Conservation (phyloP, 768 basidiomycete genomes). For the Candolleomyces eurysporus region DNA sequence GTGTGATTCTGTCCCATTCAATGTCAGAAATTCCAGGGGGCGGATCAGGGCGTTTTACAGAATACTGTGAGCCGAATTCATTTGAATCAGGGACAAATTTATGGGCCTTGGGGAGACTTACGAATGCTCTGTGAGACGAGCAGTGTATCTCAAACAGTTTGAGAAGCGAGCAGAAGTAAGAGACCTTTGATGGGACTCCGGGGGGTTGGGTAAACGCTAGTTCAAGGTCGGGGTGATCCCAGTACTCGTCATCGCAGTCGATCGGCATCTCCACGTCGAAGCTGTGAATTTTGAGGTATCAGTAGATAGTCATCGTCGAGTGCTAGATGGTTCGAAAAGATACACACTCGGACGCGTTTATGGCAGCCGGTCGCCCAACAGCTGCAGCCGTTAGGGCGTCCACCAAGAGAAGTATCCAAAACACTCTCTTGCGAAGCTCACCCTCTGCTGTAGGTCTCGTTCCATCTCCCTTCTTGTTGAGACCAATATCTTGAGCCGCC, state of each 20-base stretch:
- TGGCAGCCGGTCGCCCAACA: slow-evolving; percentile 55
- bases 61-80: slow-evolving; percentile 38
- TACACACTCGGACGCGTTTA: slow-evolving; percentile 57
- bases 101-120: slow-evolving; percentile 22
- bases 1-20: slow-evolving; percentile 50
- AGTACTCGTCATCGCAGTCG: slow-evolving; percentile 69
- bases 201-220: slow-evolving; percentile 52
- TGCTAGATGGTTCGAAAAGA: slow-evolving; percentile 1
- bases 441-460: slow-evolving; percentile 40
- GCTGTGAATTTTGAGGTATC: slow-evolving; percentile 26
- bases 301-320: not conserved
- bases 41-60: slow-evolving; percentile 49
- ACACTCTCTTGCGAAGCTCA: slow-evolving; percentile 60
- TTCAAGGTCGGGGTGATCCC: slow-evolving; percentile 44
- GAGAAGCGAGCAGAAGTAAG: slow-evolving; percentile 45
- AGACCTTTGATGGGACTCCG: slow-evolving; percentile 41
- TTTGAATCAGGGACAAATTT: not conserved
- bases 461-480: slow-evolving; percentile 32
- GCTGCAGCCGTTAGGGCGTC: slow-evolving; percentile 26
- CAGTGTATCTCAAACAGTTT: slow-evolving; percentile 52
- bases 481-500: slow-evolving; percentile 58
- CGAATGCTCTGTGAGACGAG: slow-evolving; percentile 50
- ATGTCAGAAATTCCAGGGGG: slow-evolving; percentile 35
- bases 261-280: slow-evolving; percentile 60
- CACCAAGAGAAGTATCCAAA: slow-evolving; percentile 34